Evolutionary conservation across 768 basidiomycete genomes (phyloP).

Genomic region (Coprinopsis strossmayeri): DNA sequence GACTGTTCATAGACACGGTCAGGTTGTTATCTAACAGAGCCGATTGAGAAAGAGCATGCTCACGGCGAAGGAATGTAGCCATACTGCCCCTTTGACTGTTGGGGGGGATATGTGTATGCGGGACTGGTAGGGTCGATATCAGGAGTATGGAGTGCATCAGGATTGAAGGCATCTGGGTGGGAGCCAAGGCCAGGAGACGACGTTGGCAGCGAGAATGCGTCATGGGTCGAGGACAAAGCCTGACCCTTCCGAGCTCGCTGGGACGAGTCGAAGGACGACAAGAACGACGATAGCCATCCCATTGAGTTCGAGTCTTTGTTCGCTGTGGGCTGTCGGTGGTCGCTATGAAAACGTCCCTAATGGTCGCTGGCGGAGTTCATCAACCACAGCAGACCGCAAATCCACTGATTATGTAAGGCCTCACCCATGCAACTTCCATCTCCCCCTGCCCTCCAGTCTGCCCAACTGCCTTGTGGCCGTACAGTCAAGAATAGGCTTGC

Average conservation of each 20-base stretch:
- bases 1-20: constrained; percentile 18
- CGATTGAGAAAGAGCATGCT: constrained; percentile 15
- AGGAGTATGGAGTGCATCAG: constrained; percentile 44
- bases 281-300: constrained; percentile 71
- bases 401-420: background rate
- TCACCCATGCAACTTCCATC: background rate
- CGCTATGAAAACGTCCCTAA: background rate
- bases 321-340: background rate
- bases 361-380: constrained; percentile 2
- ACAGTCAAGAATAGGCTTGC: constrained; percentile 41
- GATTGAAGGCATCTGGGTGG: constrained; percentile 55
- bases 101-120: constrained; percentile 74
- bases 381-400: background rate
- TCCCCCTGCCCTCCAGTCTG: background rate
- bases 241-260: constrained; percentile 51
- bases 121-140: constrained; percentile 40
- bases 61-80: constrained; percentile 58
- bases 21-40: constrained; percentile 16
- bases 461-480: constrained; percentile 34
- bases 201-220: constrained; percentile 83
- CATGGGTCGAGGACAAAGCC: constrained; percentile 73
- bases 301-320: constrained; percentile 25
- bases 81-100: constrained; percentile 42
- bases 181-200: constrained; percentile 52
- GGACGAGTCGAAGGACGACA: constrained; percentile 41